A percentile compares a stretch with the other conserved stretches of the same genome.
Conservation (phyloP, 2,329 filamentous ascomycete genomes). For the Remersonia thermophila region DNA sequence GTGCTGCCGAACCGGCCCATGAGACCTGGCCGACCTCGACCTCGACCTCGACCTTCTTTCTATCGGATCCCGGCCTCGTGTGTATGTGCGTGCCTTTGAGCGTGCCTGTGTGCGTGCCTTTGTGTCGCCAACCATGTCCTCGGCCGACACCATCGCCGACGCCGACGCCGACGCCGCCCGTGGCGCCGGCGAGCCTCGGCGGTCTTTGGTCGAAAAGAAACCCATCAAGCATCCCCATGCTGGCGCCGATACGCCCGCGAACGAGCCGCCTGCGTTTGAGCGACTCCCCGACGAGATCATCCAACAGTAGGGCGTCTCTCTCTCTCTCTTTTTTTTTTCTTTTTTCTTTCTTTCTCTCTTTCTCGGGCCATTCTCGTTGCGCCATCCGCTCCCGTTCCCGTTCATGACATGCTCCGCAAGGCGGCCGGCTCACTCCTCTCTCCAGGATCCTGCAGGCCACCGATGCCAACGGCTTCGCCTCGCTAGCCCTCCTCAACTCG, state of each 20-base stretch:
- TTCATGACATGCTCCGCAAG: conserved; percentile 3
- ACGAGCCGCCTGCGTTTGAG: conserved; percentile 33
- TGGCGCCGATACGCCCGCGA: background rate
- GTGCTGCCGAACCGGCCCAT: too few relatives aligned
- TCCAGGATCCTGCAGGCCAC: conserved; percentile 47
- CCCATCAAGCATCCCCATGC: background rate
- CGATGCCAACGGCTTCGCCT: conserved; percentile 53
- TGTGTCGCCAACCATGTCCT: conserved; percentile 16
- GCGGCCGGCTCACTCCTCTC: background rate
- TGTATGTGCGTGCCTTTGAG: too few relatives aligned
- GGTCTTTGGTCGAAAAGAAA: too few relatives aligned
- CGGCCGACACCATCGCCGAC: conserved; percentile 10
- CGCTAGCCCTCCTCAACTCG: conserved; percentile 50
- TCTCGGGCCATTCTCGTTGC: conserved; percentile 8
- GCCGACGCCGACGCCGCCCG: conserved; percentile 8
- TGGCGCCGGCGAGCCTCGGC: too few relatives aligned
- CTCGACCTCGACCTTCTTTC: conserved; percentile 21
- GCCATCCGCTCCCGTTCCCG: conserved; percentile 4
- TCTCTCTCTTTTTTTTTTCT: conserved; percentile 7
- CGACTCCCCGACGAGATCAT: conserved; percentile 57
- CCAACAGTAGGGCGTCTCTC: conserved; percentile 41
- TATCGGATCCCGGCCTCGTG: conserved; percentile 7
- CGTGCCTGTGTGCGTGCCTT: too few relatives aligned
- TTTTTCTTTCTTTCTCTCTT: conserved; percentile 1
- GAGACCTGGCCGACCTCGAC: conserved; percentile 10